These are phyloP conservation scores for Trichoderma citrinoviride DNA, from an alignment of 2,329 filamentous ascomycete genomes.

Conservation along the genomic window DNA sequence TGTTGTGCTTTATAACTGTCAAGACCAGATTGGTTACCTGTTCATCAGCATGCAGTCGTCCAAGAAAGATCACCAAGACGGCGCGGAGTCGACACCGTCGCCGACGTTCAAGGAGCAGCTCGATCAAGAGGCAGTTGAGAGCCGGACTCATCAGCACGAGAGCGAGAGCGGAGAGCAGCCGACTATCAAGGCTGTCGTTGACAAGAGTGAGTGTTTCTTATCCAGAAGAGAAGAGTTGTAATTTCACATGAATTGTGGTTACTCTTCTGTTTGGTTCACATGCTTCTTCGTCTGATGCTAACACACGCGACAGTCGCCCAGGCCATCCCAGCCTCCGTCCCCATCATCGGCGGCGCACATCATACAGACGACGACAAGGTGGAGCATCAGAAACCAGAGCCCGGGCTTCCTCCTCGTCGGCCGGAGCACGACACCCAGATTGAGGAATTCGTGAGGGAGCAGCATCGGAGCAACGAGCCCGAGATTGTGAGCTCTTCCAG, in stretches of 20 bases:
- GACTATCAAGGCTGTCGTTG: not conserved
- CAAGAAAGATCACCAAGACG: not conserved
- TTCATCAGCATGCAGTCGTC: constrained; percentile 9
- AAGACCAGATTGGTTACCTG: constrained; percentile 21
- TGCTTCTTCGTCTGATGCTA: not conserved
- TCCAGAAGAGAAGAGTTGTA: not conserved
- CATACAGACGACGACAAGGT: constrained; percentile 27
- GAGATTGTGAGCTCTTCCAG: not conserved
- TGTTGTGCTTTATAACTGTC: not conserved
- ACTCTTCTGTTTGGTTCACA: not conserved
- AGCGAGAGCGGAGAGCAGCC: not conserved
- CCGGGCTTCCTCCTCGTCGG: constrained; percentile 41
- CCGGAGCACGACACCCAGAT: constrained; percentile 49
- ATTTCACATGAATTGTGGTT: not conserved
- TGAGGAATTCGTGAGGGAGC: constrained; percentile 52
- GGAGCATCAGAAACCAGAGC: constrained; percentile 23
- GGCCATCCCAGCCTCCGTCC: constrained; percentile 44
- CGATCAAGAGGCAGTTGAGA: constrained; percentile 39
- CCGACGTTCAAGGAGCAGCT: constrained; percentile 45
- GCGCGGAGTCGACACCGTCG: constrained; percentile 12
- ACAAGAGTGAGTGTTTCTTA: constrained; percentile 5
- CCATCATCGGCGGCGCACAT: constrained; percentile 40
- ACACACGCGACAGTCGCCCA: constrained; percentile 38
- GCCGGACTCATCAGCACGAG: constrained; percentile 27
- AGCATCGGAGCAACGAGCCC: constrained; percentile 45